Conservation (phyloP, 2,329 filamentous ascomycete species). For the Elsinoe necatrix region DNA sequence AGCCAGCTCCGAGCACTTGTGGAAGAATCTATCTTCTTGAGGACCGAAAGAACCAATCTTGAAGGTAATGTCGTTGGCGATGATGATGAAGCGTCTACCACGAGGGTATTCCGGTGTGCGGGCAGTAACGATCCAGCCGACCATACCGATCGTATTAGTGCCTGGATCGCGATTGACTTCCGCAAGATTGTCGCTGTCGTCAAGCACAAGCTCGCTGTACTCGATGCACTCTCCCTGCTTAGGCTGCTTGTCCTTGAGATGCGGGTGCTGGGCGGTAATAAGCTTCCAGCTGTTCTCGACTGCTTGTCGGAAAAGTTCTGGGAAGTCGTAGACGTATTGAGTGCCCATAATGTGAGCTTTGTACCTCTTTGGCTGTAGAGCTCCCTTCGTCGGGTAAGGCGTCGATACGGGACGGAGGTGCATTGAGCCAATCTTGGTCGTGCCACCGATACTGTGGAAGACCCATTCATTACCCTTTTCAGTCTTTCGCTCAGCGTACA, state of each 20-base stretch:
- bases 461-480: constrained; percentile 92
- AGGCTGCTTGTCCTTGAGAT: constrained; percentile 71
- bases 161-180: constrained; percentile 93
- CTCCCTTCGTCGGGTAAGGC: constrained; percentile 96
- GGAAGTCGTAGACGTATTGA: constrained; percentile 99
- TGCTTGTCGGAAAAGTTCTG: constrained; percentile 95
- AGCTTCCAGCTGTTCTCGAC: constrained; percentile 91
- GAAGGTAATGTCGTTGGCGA: constrained; percentile 99
- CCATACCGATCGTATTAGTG: constrained; percentile 95
- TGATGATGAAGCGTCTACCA: constrained; percentile 86
- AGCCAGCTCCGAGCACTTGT: constrained; percentile 96
- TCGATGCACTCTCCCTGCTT: constrained; percentile 84
- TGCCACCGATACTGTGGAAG: constrained; percentile 95
- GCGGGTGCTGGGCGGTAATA: constrained; percentile 63
- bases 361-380: constrained; percentile 97
- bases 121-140: constrained; percentile 92
- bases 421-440: constrained; percentile 90
- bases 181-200: constrained; percentile 83
- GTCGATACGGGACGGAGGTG: constrained; percentile 85
- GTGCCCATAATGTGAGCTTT: constrained; percentile 99
- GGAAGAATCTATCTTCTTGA: constrained; percentile 94
- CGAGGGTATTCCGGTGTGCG: constrained; percentile 91
- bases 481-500: constrained; percentile 95
- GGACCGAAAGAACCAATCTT: constrained; percentile 98
- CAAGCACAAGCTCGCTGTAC: constrained; percentile 87